These are phyloP conservation scores for Prunus armeniaca DNA, from an alignment of 306 rosid species.

Conservation along the genomic window DNA sequence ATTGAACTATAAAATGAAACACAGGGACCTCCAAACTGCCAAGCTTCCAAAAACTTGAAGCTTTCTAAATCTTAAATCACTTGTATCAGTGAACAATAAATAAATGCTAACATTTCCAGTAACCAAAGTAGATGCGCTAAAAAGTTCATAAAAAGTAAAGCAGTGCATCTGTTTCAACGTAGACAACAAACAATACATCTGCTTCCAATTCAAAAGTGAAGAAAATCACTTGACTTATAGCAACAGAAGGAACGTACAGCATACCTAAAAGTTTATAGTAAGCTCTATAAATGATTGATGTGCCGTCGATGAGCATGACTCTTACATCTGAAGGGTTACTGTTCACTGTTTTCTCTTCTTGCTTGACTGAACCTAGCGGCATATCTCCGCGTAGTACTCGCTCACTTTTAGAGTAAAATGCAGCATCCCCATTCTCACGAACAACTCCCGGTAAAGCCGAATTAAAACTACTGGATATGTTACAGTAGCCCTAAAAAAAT, in stretches of 20 bases:
- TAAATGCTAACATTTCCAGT: background rate
- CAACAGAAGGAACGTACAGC: background rate
- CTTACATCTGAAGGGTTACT: slow-evolving; percentile 52
- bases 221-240: background rate
- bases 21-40: too few relatives aligned
- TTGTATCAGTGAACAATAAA: background rate
- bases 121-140: background rate
- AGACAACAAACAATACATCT: too few relatives aligned
- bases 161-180: too few relatives aligned
- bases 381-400: slow-evolving; percentile 19
- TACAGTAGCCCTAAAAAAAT: slow-evolving; percentile 55
- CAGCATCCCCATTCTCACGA: slow-evolving; percentile 21
- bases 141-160: background rate
- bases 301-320: slow-evolving; percentile 91
- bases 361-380: slow-evolving; percentile 27
- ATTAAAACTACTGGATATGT: slow-evolving; percentile 16
- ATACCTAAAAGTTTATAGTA: slow-evolving; percentile 89
- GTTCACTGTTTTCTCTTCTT: slow-evolving; percentile 24
- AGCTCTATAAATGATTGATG: slow-evolving; percentile 77
- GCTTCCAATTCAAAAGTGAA: background rate
- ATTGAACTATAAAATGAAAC: too few relatives aligned
- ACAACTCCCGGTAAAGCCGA: slow-evolving; percentile 37
- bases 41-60: too few relatives aligned
- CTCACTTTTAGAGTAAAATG: slow-evolving; percentile 28
- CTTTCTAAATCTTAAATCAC: too few relatives aligned